Evolutionary conservation across 257 asterid species (phyloP).

Genomic region (Cruciata laevipes): DNA sequence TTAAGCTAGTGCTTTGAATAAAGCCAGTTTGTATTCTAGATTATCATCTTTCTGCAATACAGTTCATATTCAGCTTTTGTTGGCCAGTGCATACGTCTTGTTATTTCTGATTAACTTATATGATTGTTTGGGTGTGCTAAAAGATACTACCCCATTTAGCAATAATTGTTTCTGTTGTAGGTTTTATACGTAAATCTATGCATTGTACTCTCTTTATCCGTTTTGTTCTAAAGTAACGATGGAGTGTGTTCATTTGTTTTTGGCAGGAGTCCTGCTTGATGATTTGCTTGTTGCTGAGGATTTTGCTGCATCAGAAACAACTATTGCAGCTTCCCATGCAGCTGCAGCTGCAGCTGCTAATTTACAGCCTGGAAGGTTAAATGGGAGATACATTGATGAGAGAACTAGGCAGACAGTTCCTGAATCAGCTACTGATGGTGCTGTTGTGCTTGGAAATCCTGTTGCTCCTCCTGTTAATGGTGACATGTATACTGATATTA

Average conservation of each 20-base stretch:
- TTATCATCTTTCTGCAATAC: background rate
- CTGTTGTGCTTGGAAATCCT: constrained; percentile 88
- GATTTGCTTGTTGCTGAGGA: constrained; percentile 99
- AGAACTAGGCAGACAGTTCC: constrained; percentile 44
- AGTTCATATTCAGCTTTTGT: background rate
- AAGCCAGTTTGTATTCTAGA: background rate
- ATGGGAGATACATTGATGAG: constrained; percentile 73
- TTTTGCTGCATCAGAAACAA: constrained; percentile 95
- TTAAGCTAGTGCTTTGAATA: background rate
- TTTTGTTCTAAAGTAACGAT: background rate
- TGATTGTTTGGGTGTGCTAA: background rate
- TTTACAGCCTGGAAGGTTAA: constrained; percentile 54
- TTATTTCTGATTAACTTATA: background rate
- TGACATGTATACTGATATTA: constrained; percentile 80
- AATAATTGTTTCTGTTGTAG: background rate
- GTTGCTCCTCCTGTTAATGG: constrained; percentile 95
- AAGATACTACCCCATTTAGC: background rate
- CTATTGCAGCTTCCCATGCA: constrained; percentile 93
- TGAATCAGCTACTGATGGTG: constrained; percentile 60
- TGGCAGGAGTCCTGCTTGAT: constrained; percentile 79
- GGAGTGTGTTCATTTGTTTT: background rate
- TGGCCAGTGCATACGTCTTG: background rate
- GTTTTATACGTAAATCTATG: background rate
- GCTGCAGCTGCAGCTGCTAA: constrained; percentile 84
- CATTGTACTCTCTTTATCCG: constrained; percentile 1